Conservation (phyloP, 805 yeast genomes). For the Schizosaccharomyces japonicus region DNA sequence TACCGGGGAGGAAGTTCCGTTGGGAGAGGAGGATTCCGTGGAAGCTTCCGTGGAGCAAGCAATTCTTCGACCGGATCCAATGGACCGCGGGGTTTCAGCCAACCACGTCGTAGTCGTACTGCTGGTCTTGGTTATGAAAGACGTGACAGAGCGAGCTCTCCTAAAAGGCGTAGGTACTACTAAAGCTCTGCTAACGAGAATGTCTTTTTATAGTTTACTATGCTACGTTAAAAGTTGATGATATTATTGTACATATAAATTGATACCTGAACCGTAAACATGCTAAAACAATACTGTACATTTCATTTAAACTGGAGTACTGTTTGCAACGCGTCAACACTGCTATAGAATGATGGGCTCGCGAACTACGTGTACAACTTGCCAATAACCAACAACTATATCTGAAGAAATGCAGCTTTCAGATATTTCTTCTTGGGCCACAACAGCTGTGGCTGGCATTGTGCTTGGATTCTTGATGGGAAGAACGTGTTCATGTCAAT, state of each 20-base stretch:
- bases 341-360: too few species aligned
- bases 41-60: neutral
- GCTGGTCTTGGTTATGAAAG: neutral
- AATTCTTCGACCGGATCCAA: neutral
- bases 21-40: conserved; percentile 6
- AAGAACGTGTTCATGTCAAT: neutral
- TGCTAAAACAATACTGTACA: too few species aligned
- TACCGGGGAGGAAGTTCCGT: conserved; percentile 5
- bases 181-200: too few species aligned
- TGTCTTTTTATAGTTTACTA: too few species aligned
- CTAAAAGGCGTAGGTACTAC: neutral
- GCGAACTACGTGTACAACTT: too few species aligned
- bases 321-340: too few species aligned
- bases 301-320: too few species aligned
- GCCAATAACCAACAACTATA: too few species aligned
- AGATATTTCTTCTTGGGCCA: neutral
- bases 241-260: too few species aligned
- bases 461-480: neutral
- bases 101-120: neutral
- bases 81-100: neutral
- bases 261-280: too few species aligned
- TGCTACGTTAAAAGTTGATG: too few species aligned
- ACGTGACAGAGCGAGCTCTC: neutral
- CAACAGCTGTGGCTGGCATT: neutral
- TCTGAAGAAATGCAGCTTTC: too few species aligned